These are phyloP conservation scores for Hanseniaspora lachancei DNA, from an alignment of 805 yeast genomes.

Conservation along the genomic window DNA sequence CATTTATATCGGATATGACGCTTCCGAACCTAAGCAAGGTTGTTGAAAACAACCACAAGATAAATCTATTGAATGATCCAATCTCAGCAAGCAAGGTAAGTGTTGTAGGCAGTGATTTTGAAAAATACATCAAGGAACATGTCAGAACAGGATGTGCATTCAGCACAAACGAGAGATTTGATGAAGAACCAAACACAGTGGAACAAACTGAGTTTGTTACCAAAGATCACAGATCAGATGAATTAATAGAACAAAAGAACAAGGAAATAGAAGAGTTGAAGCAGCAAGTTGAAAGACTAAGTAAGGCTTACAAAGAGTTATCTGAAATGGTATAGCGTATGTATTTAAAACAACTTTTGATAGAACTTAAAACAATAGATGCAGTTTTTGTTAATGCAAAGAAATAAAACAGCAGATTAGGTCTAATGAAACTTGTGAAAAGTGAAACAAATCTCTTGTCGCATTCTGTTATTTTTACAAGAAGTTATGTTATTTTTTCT, in stretches of 20 bases:
- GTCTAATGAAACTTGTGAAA: too few relatives aligned
- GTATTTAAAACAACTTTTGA: not conserved
- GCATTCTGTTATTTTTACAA: not conserved
- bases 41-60: not conserved
- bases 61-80: not conserved
- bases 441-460: too few relatives aligned
- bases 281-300: constrained; percentile 36
- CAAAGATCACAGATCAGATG: constrained; percentile 9
- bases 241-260: constrained; percentile 17
- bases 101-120: constrained; percentile 5
- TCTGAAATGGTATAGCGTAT: constrained; percentile 29
- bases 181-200: not conserved
- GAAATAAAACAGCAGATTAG: too few relatives aligned
- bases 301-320: constrained; percentile 46
- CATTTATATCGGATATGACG: constrained; percentile 20
- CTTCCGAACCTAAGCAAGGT: constrained; percentile 6
- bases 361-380: too few relatives aligned
- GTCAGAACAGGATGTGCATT: not conserved
- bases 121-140: constrained; percentile 1
- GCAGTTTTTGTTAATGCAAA: too few relatives aligned
- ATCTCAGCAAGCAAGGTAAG: not conserved
- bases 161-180: not conserved
- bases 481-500: not conserved
- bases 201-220: constrained; percentile 1
- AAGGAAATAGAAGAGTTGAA: constrained; percentile 30